Percentiles rank a stretch among this genome's conserved stretches.
Conservation (phyloP, 1,139 yeast species). For the Pichia inconspicua region DNA sequence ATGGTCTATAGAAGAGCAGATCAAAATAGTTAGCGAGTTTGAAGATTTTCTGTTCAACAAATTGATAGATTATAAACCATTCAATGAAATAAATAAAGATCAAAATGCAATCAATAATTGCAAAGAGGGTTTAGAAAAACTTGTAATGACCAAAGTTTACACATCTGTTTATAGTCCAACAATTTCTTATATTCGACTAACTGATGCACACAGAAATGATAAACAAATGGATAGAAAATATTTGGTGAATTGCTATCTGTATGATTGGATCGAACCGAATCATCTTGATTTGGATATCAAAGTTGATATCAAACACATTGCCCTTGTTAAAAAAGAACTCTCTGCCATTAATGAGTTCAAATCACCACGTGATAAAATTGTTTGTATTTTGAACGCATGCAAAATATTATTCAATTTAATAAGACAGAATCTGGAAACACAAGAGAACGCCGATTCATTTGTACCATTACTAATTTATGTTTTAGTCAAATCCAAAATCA, state of each 20-base stretch:
- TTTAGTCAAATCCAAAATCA: conserved; percentile 58
- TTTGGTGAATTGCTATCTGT: conserved; percentile 51
- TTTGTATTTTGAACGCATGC: conserved; percentile 84
- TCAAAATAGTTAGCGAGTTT: conserved; percentile 68
- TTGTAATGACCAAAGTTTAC: conserved; percentile 82
- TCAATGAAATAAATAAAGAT: conserved; percentile 49
- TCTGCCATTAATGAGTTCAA: conserved; percentile 72
- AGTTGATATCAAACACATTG: conserved; percentile 51
- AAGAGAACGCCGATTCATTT: conserved; percentile 87
- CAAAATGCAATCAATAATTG: conserved; percentile 61
- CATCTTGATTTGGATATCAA: conserved; percentile 70
- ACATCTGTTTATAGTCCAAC: conserved; percentile 76
- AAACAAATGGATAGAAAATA: conserved; percentile 53
- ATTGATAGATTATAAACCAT: conserved; percentile 64
- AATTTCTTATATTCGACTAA: conserved; percentile 38
- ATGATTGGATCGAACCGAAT: conserved; percentile 66
- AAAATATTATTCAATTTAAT: conserved; percentile 85
- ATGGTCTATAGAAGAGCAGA: conserved; percentile 73
- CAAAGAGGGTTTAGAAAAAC: conserved; percentile 85
- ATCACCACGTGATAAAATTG: conserved; percentile 91
- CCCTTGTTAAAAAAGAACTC: conserved; percentile 65
- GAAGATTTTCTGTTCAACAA: conserved; percentile 62
- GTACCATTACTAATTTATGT: conserved; percentile 80
- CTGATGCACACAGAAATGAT: conserved; percentile 53
- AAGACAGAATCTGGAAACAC: conserved; percentile 45